Base-by-base conservation (phyloP, 176 grass and related monocot species). In the Aegilops speltoides region DNA sequence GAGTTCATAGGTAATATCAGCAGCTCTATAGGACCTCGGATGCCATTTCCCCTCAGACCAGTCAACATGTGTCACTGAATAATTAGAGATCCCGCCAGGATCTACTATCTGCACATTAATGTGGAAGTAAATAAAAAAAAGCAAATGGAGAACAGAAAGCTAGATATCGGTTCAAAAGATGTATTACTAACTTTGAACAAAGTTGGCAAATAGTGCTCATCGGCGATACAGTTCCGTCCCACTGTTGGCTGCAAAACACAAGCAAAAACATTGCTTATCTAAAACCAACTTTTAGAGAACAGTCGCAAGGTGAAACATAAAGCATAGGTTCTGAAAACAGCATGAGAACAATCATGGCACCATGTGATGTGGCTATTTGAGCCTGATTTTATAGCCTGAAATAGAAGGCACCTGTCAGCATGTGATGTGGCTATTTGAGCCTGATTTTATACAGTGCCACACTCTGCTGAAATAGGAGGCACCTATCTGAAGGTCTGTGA, bases 41-140 rank as follows among this genome's bases (percentile, higher is more conserved):
- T 99, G 97, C 97, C 97, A 99, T 88, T 99, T 99, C 63, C 97
- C 97, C 81, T 99, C 97, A 2, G 97, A 99, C 97, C 97, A 99
- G 77, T 99, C 97, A 82, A 99, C 97, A 86, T 99, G 85, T 82
- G 97, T 99, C 76, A 93, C 92, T 23, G 97, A 99, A 94, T 94
- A 99, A 85, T 99, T 99, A 32, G 97, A 88, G 52, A 96, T 99
- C 77, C 97, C 94, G 87, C 86, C 80, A 68, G 94, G 97, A 94
- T 99, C 94, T 23, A 96, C 68, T 87, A 99, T 96, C 97, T 99
- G 83, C 77, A 77, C 59, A 90, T 65, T 50, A 59, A 82, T 28
- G 38, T 60, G 57, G 52, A 89, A 65, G 73, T 54, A 82, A 68
- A 70, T 73, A 75, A 77, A 19, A 81, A 81, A 71, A 82, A 29